Percentiles rank a stretch among this genome's conserved stretches.
These are phyloP conservation scores for Andrographis paniculata DNA, from an alignment of 305 asterid genomes.

Conservation along the genomic window DNA sequence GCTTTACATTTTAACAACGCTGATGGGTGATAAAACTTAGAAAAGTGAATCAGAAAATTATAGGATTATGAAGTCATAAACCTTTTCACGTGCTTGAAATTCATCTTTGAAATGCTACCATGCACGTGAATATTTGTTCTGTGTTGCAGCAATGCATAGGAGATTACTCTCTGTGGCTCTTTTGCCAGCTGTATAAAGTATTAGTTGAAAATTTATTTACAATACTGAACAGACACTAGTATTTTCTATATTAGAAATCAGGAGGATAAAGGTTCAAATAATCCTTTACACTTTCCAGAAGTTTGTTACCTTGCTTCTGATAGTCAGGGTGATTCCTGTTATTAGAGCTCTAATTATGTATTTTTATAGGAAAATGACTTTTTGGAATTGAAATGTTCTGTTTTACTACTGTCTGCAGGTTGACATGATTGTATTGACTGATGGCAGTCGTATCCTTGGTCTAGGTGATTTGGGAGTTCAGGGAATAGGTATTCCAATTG, in stretches of 20 bases:
- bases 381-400: slow-evolving; percentile 14
- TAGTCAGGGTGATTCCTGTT: no score
- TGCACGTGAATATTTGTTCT: slow-evolving; percentile 1
- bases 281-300: background rate
- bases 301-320: background rate
- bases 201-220: background rate
- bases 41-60: background rate
- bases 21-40: background rate
- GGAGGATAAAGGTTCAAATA: background rate
- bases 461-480: slow-evolving; percentile 99
- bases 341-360: background rate
- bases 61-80: background rate
- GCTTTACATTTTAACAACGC: background rate
- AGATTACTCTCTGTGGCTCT: background rate
- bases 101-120: background rate
- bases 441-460: slow-evolving; percentile 99
- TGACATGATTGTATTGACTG: slow-evolving; percentile 97
- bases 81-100: background rate
- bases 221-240: background rate
- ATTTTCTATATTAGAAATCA: background rate
- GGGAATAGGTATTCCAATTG: slow-evolving; percentile 96
- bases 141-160: slow-evolving; percentile 4
- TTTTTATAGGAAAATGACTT: slow-evolving; percentile 6
- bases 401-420: slow-evolving; percentile 48
- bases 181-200: background rate